These are phyloP conservation scores for Xylaria sp. DNA, from an alignment of 2,329 filamentous ascomycete genomes.

Conservation along the genomic window DNA sequence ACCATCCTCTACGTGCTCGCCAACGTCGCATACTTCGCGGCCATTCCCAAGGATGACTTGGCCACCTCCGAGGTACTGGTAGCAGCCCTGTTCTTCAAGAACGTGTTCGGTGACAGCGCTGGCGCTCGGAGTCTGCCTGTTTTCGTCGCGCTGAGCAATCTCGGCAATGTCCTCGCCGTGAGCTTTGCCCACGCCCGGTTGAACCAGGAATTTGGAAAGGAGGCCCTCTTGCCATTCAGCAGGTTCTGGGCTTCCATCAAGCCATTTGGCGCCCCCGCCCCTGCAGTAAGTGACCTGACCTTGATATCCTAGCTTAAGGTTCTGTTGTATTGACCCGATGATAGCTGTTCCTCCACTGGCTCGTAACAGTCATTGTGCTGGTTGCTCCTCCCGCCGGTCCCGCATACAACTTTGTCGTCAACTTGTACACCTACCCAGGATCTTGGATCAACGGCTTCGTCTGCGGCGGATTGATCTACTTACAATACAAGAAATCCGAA, in stretches of 20 bases:
- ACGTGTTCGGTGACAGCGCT: slow-evolving; percentile 67
- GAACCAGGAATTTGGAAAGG: slow-evolving; percentile 75
- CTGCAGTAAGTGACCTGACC: slow-evolving; percentile 54
- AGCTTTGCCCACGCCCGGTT: slow-evolving; percentile 68
- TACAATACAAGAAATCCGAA: slow-evolving; percentile 61
- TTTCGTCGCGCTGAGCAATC: slow-evolving; percentile 68
- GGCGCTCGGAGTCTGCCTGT: slow-evolving; percentile 60
- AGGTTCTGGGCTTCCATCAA: slow-evolving; percentile 75
- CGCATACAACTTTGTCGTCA: slow-evolving; percentile 74
- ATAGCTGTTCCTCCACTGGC: slow-evolving; percentile 71
- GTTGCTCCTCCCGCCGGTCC: slow-evolving; percentile 73
- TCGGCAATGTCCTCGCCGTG: slow-evolving; percentile 71
- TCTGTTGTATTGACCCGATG: slow-evolving; percentile 13
- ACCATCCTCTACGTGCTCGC: slow-evolving; percentile 71
- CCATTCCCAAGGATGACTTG: slow-evolving; percentile 67
- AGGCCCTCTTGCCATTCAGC: slow-evolving; percentile 73
- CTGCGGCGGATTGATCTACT: slow-evolving; percentile 61
- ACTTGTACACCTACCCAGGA: slow-evolving; percentile 64
- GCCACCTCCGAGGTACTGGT: slow-evolving; percentile 68
- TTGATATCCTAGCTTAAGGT: neutral
- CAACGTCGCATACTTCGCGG: slow-evolving; percentile 73
- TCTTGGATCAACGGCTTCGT: slow-evolving; percentile 66
- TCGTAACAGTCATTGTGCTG: slow-evolving; percentile 72
- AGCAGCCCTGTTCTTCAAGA: slow-evolving; percentile 69
- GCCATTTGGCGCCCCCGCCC: slow-evolving; percentile 73